Percentiles rank a stretch among this genome's conserved stretches.
Evolutionary conservation across 306 rosid species (phyloP).

Genomic region (Trifolium dubium): DNA sequence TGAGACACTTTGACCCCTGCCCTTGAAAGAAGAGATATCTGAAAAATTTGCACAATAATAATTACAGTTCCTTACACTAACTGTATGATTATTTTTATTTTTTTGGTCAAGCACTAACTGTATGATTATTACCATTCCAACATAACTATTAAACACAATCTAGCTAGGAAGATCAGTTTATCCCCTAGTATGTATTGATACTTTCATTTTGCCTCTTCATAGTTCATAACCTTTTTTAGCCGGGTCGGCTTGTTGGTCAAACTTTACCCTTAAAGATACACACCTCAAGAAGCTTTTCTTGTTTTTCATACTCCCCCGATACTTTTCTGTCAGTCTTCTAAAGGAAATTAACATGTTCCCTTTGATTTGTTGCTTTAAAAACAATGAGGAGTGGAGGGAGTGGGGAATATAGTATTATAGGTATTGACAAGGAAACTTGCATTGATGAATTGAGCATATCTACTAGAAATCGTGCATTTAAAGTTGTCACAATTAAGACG

Average conservation of each 20-base stretch:
- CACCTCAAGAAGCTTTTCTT: slow-evolving; percentile 11
- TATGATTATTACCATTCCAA: slow-evolving; percentile 3
- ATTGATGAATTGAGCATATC: no score
- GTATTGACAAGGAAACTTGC: no score
- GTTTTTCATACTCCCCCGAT: not conserved
- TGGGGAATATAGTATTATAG: no score
- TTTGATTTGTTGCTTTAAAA: not conserved
- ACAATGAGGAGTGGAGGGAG: not conserved
- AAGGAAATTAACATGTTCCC: not conserved
- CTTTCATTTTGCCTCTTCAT: not conserved
- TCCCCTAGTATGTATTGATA: not conserved
- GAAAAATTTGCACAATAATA: slow-evolving; percentile 37
- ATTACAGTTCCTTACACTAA: slow-evolving; percentile 13
- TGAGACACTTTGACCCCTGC: slow-evolving; percentile 86
- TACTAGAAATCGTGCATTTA: not conserved
- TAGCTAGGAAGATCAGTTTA: not conserved
- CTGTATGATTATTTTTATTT: not conserved
- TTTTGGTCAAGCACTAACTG: not conserved
- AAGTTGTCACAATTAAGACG: not conserved
- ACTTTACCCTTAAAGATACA: not conserved
- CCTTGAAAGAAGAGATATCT: slow-evolving; percentile 76
- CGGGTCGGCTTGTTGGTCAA: not conserved
- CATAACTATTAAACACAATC: slow-evolving; percentile 1
- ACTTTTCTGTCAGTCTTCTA: not conserved
- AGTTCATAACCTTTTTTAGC: not conserved